phyloP scores from a whole-genome alignment of 129 eudicot genomes.

The Glebionis coronaria region DNA sequence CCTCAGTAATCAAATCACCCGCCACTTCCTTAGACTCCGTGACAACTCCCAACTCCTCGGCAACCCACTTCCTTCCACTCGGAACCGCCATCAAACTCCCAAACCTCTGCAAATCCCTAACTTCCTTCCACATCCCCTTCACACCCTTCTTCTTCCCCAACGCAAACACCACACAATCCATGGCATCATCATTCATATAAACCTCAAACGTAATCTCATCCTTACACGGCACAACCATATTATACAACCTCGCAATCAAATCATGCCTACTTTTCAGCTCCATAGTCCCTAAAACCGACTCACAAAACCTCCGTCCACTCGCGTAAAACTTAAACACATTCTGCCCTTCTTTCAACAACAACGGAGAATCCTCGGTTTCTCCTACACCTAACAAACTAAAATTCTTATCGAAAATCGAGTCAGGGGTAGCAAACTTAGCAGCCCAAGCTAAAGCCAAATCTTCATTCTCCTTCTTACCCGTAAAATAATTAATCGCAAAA shows the following conservation, averaged over 20 bases:
- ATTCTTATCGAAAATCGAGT: constrained; percentile 74
- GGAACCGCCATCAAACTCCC: constrained; percentile 57
- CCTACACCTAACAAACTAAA: constrained; percentile 84
- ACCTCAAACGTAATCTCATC: constrained; percentile 93
- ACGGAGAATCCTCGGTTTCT: constrained; percentile 74
- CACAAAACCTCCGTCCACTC: constrained; percentile 83
- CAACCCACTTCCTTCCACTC: constrained; percentile 75
- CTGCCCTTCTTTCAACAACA: constrained; percentile 84
- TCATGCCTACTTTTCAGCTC: constrained; percentile 90
- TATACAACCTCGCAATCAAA: constrained; percentile 71
- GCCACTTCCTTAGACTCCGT: constrained; percentile 94
- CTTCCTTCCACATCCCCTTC: constrained; percentile 71
- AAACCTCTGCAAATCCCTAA: constrained; percentile 77
- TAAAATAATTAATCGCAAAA: constrained; percentile 59
- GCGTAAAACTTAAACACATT: constrained; percentile 80
- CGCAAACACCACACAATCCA: constrained; percentile 90
- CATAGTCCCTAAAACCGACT: constrained; percentile 78
- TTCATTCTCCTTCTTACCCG: constrained; percentile 79
- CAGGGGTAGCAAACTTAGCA: constrained; percentile 51
- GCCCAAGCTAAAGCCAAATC: constrained; percentile 89
- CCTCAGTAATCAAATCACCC: constrained; percentile 78
- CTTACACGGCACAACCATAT: constrained; percentile 70
- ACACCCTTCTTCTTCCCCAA: constrained; percentile 82
- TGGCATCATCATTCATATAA: constrained; percentile 90
- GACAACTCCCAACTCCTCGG: constrained; percentile 61